Evolutionary conservation across 352 stramenopile genomes (phyloP), one percentile per base, ranked within the genome.

Genomic region (Phytophthora citrophthora): DNA sequence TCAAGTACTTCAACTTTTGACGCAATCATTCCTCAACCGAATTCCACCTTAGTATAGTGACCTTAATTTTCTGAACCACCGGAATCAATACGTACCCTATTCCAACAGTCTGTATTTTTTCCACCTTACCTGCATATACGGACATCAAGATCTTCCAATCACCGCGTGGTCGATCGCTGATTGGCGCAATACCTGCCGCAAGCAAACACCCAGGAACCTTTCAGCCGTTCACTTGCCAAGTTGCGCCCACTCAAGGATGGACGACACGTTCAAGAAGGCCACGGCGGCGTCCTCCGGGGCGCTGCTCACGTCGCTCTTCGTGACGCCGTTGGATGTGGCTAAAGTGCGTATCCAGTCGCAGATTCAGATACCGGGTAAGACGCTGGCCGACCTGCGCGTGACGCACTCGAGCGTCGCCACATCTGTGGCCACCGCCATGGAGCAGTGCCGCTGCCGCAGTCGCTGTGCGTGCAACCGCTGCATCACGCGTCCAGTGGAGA

Each of bases 311-410:
- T 94, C 86, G 58, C 68, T 94, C n/a, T 93, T 94, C 56, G 82
- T 92, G 31, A 94, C 82, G 34, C 86, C 86, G n/a, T 52, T 94
- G 39, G 86, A 94, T 56, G 86, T 94, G 29, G 86, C 79, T 44
- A 94, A 94, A 54, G 83, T 93, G 44, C 86, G 86, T 32, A 78
- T 94, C 38, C 86, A 94, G 66, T 77, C 85, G 23, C 86, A 94
- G 68, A 72, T 90, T 36, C 72, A 74, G 20, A 61, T 67, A 24
- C 15, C n/a, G 34, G 27, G 31, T 18, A 72, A 63, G 46, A 34
- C 61, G 52, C 55, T 71, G 13, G 13, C 15, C 12, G 61, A 71
- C 18, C 31, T 66, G 20, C 56, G 50, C 11, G 48, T 65, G 26
- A 65, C 58, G 9, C 66, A 70, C 51, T 52, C 64, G 15, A 59